Evolutionary conservation across 345 rosid species (phyloP).

Genomic region (Aquilaria malaccensis): DNA sequence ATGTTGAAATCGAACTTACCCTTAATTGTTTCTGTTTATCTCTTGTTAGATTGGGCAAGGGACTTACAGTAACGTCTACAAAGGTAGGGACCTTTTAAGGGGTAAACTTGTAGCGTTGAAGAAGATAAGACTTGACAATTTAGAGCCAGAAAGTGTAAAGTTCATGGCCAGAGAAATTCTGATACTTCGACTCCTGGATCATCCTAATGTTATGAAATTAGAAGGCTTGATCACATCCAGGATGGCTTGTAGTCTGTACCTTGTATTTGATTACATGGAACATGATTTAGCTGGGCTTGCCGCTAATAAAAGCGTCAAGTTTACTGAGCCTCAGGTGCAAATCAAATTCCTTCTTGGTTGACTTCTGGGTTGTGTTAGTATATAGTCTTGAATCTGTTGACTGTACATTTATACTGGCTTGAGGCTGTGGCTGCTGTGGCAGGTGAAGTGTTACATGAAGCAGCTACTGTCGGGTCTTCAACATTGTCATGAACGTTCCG

Average conservation of each 20-base stretch:
- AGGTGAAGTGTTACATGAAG: slow-evolving; percentile 62
- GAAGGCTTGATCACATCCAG: slow-evolving; percentile 68
- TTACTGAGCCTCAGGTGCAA: slow-evolving; percentile 53
- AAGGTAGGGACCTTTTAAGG: slow-evolving; percentile 59
- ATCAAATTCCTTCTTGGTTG: no score
- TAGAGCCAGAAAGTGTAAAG: slow-evolving; percentile 73
- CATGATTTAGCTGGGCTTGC: slow-evolving; percentile 77
- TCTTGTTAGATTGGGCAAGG: slow-evolving; percentile 58
- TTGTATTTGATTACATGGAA: slow-evolving; percentile 63
- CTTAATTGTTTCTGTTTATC: not conserved
- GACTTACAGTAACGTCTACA: slow-evolving; percentile 72
- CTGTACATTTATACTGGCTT: no score
- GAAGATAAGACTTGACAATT: slow-evolving; percentile 61
- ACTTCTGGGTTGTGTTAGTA: not conserved
- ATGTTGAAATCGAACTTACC: no score
- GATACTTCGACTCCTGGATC: slow-evolving; percentile 55
- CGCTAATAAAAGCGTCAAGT: slow-evolving; percentile 50
- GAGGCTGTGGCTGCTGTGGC: slow-evolving; percentile 10
- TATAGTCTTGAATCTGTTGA: not conserved
- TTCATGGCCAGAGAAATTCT: slow-evolving; percentile 74
- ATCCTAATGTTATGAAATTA: slow-evolving; percentile 54
- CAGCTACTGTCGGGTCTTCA: slow-evolving; percentile 63
- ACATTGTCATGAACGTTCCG: slow-evolving; percentile 55
- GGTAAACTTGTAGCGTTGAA: slow-evolving; percentile 62
- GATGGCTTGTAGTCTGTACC: slow-evolving; percentile 69